Evolutionary conservation across 257 asterid species (phyloP).

Genomic region (Lycium ferocissimum): DNA sequence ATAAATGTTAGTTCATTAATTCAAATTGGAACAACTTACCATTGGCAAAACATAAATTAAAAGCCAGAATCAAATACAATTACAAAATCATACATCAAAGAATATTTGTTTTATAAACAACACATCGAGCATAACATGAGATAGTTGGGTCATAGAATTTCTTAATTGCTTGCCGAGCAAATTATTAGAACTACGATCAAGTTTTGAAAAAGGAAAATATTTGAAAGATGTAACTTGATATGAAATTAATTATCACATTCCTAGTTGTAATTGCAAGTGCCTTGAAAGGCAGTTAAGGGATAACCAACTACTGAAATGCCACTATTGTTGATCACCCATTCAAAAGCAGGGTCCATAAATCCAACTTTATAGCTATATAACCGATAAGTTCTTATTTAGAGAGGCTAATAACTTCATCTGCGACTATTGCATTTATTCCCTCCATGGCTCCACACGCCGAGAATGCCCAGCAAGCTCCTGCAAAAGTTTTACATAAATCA

Average conservation of each 20-base stretch:
- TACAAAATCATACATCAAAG: too few relatives aligned
- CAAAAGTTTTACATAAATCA: background rate
- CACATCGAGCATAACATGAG: too few relatives aligned
- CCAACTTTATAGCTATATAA: slow-evolving; percentile 43
- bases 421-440: slow-evolving; percentile 37
- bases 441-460: slow-evolving; percentile 42
- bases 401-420: slow-evolving; percentile 40
- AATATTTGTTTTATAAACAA: too few relatives aligned
- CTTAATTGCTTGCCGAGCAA: background rate
- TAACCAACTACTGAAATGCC: slow-evolving; percentile 40
- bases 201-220: background rate
- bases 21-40: too few relatives aligned
- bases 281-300: slow-evolving; percentile 35
- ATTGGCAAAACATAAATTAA: too few relatives aligned
- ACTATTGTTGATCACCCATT: slow-evolving; percentile 40
- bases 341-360: slow-evolving; percentile 37
- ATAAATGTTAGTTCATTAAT: too few relatives aligned
- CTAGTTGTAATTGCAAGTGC: slow-evolving; percentile 38
- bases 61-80: too few relatives aligned
- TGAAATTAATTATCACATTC: slow-evolving; percentile 19
- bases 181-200: background rate
- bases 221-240: background rate
- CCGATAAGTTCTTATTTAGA: slow-evolving; percentile 37
- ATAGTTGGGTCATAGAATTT: too few relatives aligned
- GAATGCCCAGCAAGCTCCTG: slow-evolving; percentile 45